These are phyloP conservation scores for Pholiota conissans DNA, from an alignment of 768 basidiomycete genomes.

Conservation along the genomic window DNA sequence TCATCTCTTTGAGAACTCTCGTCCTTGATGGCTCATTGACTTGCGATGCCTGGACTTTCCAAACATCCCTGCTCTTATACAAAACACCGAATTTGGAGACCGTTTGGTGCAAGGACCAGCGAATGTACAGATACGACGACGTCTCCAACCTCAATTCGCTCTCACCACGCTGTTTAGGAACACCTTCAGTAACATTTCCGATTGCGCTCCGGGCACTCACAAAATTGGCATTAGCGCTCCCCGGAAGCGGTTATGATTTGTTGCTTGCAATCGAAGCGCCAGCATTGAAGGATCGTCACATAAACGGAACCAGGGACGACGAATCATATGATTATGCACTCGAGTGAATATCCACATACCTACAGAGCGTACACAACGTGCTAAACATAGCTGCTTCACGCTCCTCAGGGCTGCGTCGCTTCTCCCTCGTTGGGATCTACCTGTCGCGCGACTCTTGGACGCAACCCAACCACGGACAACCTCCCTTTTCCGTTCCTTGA, in stretches of 20 bases:
- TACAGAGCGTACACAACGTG: not conserved
- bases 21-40: not conserved
- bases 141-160: not conserved
- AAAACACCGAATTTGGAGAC: not conserved
- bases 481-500: not conserved
- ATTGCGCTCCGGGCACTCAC: not conserved
- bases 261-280: not conserved
- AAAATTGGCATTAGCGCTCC: not conserved
- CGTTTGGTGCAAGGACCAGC: constrained; percentile 1
- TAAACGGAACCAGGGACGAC: not conserved
- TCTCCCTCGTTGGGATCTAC: not conserved
- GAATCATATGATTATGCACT: not conserved
- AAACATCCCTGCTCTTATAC: not conserved
- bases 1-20: not conserved
- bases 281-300: not conserved
- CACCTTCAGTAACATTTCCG: not conserved
- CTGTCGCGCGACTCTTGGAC: not conserved
- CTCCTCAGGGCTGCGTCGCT: not conserved
- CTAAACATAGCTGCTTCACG: not conserved
- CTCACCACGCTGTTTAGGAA: not conserved
- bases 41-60: not conserved
- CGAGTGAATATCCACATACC: not conserved
- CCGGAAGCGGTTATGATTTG: not conserved
- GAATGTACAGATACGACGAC: too few relatives aligned
- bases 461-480: too few relatives aligned